These are phyloP conservation scores for Mycena haematopus DNA, from an alignment of 768 basidiomycete genomes.

Conservation along the genomic window DNA sequence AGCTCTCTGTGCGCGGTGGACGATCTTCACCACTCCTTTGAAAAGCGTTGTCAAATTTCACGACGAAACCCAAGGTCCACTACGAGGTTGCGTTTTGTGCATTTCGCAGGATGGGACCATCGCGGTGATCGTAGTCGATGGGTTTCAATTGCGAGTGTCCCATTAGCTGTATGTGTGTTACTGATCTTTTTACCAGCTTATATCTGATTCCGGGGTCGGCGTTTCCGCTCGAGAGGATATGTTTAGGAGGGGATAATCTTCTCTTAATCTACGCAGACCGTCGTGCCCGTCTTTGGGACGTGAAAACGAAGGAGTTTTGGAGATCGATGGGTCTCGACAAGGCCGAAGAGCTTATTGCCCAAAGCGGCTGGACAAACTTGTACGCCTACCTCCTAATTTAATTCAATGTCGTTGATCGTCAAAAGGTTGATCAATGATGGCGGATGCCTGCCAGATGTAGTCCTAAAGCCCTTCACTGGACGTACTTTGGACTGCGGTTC, in stretches of 20 bases:
- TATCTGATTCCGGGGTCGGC: slow-evolving; percentile 84
- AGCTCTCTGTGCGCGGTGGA: slow-evolving; percentile 73
- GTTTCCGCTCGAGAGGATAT: slow-evolving; percentile 68
- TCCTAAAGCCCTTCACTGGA: slow-evolving; percentile 35
- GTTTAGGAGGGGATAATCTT: slow-evolving; percentile 70
- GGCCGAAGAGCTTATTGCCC: slow-evolving; percentile 72
- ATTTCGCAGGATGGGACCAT: slow-evolving; percentile 82
- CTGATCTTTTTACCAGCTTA: slow-evolving; percentile 53
- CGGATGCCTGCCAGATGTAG: slow-evolving; percentile 33
- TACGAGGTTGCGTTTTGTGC: slow-evolving; percentile 75
- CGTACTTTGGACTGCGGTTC: slow-evolving; percentile 25
- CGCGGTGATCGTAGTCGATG: slow-evolving; percentile 76
- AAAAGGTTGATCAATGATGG: slow-evolving; percentile 33
- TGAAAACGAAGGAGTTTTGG: slow-evolving; percentile 82
- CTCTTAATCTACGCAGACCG: slow-evolving; percentile 78
- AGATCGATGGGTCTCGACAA: slow-evolving; percentile 80
- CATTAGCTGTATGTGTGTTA: background rate
- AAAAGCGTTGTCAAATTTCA: slow-evolving; percentile 61
- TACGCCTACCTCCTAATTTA: slow-evolving; percentile 38
- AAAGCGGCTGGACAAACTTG: slow-evolving; percentile 81
- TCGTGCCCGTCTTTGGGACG: slow-evolving; percentile 87
- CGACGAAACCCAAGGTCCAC: slow-evolving; percentile 56
- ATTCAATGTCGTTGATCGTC: background rate
- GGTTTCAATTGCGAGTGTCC: slow-evolving; percentile 74
- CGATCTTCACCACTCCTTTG: slow-evolving; percentile 73